Evolutionary conservation across 208 protist genomes (phyloP).

Genomic region (Acanthamoeba healyi): DNA sequence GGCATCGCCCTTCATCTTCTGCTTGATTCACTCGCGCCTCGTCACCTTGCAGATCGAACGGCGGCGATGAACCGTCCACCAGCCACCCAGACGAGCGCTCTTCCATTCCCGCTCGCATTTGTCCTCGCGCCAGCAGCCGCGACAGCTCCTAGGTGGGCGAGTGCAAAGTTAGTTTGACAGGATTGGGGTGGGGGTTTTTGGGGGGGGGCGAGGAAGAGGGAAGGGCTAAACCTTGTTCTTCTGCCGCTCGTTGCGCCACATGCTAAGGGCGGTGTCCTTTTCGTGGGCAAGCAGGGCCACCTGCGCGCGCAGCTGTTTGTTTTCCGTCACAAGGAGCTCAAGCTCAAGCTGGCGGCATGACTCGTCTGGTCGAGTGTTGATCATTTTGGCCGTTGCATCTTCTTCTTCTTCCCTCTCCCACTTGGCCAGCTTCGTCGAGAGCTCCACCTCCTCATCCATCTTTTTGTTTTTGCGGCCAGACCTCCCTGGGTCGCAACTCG

Average conservation of each 20-base stretch:
- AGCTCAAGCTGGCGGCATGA: not conserved
- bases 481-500: too few relatives aligned
- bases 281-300: not conserved
- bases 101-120: not conserved
- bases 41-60: not conserved
- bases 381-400: not conserved
- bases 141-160: not conserved
- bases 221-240: not conserved
- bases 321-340: conserved; percentile 12
- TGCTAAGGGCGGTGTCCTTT: not conserved
- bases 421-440: not conserved
- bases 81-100: not conserved
- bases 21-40: not conserved
- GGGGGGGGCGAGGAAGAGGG: not conserved
- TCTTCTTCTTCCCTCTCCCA: not conserved
- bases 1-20: not conserved
- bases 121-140: not conserved
- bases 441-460: not conserved
- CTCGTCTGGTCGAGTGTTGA: not conserved
- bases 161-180: not conserved
- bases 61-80: not conserved
- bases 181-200: too few relatives aligned
- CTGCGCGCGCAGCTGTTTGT: conserved; percentile 47
- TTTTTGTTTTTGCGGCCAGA: not conserved
- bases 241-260: conserved; percentile 22